Conservation (phyloP, 192 early-diverging fungal species). For the Coemansia sp. region DNA sequence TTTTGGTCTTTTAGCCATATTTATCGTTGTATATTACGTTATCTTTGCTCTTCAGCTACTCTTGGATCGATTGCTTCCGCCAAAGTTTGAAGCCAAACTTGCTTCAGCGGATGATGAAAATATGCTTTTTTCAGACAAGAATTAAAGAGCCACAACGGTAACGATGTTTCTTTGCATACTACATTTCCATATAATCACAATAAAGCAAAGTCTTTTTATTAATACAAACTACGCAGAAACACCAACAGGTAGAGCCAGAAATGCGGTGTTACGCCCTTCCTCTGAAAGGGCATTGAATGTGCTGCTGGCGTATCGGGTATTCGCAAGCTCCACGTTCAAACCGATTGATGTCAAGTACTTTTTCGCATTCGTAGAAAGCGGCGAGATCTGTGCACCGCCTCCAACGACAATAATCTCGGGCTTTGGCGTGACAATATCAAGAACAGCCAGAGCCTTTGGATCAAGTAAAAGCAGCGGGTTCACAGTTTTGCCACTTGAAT, state of each 20-base stretch:
- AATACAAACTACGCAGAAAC: conserved; percentile 20
- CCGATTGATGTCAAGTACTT: conserved; percentile 48
- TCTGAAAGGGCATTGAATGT: conserved; percentile 42
- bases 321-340: conserved; percentile 41
- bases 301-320: conserved; percentile 35
- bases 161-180: neutral
- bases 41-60: conserved; percentile 22
- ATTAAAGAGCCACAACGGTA: neutral
- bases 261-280: conserved; percentile 46
- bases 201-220: neutral
- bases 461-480: conserved; percentile 35
- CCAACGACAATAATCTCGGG: conserved; percentile 53
- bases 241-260: conserved; percentile 39
- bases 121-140: neutral
- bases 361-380: conserved; percentile 15
- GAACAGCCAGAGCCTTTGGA: conserved; percentile 22
- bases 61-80: conserved; percentile 29
- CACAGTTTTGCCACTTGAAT: conserved; percentile 12
- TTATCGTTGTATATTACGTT: conserved; percentile 32
- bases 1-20: conserved; percentile 21
- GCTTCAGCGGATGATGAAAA: neutral
- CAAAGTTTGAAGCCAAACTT: neutral
- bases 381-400: conserved; percentile 31
- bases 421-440: conserved; percentile 39
- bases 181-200: neutral